Conservation (phyloP, 2,329 filamentous ascomycete genomes). For the Zasmidium angulare region DNA sequence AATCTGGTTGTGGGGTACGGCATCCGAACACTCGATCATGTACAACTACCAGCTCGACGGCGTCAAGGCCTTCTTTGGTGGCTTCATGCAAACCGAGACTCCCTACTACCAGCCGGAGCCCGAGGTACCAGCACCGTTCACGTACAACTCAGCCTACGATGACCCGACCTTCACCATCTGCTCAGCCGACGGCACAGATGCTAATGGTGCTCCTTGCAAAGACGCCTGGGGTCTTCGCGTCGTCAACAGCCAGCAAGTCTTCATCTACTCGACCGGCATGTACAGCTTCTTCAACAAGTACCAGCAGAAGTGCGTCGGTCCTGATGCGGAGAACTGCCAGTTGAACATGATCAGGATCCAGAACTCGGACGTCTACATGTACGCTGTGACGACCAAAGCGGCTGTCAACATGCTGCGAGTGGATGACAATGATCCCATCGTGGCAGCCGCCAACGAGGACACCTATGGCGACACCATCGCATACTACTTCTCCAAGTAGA, state of each 20-base stretch:
- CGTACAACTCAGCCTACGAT: constrained; percentile 41
- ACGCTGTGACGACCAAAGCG: constrained; percentile 50
- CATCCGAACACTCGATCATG: constrained; percentile 54
- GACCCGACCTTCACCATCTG: constrained; percentile 44
- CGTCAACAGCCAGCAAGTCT: constrained; percentile 40
- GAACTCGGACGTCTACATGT: constrained; percentile 45
- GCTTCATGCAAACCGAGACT: constrained; percentile 56
- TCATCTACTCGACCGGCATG: constrained; percentile 54
- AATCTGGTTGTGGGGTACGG: constrained; percentile 56
- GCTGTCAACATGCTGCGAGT: constrained; percentile 50
- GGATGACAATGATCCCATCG: constrained; percentile 35
- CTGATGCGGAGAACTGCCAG: constrained; percentile 50
- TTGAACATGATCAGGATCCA: constrained; percentile 49
- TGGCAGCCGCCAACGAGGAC: constrained; percentile 47
- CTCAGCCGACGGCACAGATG: constrained; percentile 18
- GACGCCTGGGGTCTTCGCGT: constrained; percentile 49
- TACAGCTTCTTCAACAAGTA: constrained; percentile 62
- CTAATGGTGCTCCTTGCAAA: constrained; percentile 31
- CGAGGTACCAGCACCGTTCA: constrained; percentile 56
- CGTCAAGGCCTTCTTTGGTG: constrained; percentile 52
- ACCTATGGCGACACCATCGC: constrained; percentile 52
- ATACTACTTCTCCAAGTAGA: constrained; percentile 22
- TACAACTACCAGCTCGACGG: constrained; percentile 55
- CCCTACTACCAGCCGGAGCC: constrained; percentile 58
- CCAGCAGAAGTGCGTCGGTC: constrained; percentile 48